Conservation (phyloP, 495 filamentous ascomycete genomes). For the Thermothielavioides terrestris region DNA sequence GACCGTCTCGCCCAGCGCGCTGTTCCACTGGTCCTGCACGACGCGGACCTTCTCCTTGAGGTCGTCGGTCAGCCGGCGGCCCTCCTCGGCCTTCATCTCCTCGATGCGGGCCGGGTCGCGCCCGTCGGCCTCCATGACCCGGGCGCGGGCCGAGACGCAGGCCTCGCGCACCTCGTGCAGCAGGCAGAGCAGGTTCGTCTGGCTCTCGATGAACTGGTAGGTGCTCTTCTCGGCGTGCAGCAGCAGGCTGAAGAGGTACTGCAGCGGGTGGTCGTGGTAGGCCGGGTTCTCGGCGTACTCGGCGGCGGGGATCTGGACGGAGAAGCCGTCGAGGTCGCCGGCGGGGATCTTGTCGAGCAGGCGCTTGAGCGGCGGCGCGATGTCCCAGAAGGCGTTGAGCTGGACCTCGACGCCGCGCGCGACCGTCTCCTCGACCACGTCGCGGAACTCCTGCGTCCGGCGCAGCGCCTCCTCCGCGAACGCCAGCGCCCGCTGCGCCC, state of each 20-base stretch:
- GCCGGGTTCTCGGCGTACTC: slow-evolving; percentile 81
- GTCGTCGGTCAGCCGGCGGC: slow-evolving; percentile 65
- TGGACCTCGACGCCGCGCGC: slow-evolving; percentile 83
- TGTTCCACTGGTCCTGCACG: slow-evolving; percentile 77
- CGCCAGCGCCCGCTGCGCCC: slow-evolving; percentile 52
- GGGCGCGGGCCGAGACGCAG: slow-evolving; percentile 53
- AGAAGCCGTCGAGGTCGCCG: slow-evolving; percentile 35
- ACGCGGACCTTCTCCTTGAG: slow-evolving; percentile 83
- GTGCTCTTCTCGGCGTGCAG: slow-evolving; percentile 80
- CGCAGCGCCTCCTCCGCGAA: slow-evolving; percentile 58
- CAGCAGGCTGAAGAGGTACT: slow-evolving; percentile 80
- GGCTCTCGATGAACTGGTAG: slow-evolving; percentile 93
- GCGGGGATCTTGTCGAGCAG: slow-evolving; percentile 70
- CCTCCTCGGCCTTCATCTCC: slow-evolving; percentile 55
- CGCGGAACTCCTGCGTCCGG: slow-evolving; percentile 69
- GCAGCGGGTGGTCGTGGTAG: slow-evolving; percentile 69
- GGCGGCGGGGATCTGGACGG: slow-evolving; percentile 59
- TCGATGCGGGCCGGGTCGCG: slow-evolving; percentile 50
- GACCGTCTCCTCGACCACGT: slow-evolving; percentile 77
- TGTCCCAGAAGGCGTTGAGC: slow-evolving; percentile 93
- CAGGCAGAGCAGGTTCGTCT: slow-evolving; percentile 87
- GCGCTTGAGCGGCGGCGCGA: slow-evolving; percentile 70
- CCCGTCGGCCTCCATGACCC: slow-evolving; percentile 47
- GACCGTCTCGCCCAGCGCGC: slow-evolving; percentile 44
- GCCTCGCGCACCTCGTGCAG: slow-evolving; percentile 87